Conservation (phyloP, 345 rosid genomes). For the Rubroshorea leprosula region DNA sequence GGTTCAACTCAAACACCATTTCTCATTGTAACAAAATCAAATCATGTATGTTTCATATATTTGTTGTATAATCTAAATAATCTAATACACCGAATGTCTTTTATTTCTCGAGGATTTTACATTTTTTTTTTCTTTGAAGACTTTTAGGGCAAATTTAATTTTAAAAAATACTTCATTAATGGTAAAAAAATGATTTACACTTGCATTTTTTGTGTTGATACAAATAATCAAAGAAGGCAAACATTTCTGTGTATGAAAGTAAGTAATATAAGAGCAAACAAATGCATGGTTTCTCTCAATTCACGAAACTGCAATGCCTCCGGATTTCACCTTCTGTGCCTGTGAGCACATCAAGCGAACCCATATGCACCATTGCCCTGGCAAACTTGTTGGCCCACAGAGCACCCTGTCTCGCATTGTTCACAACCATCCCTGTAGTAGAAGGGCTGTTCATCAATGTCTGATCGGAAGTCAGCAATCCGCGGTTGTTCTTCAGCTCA, state of each 20-base stretch:
- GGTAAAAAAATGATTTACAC: neutral
- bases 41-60: too few species aligned
- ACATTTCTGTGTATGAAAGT: neutral
- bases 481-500: constrained; percentile 21
- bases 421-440: constrained; percentile 11
- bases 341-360: constrained; percentile 30
- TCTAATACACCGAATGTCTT: too few species aligned
- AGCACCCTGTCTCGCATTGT: constrained; percentile 7
- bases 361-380: constrained; percentile 37
- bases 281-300: neutral
- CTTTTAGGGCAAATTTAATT: too few species aligned
- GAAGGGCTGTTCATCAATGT: constrained; percentile 22
- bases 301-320: constrained; percentile 28
- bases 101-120: too few species aligned
- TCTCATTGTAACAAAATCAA: neutral
- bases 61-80: neutral
- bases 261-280: neutral
- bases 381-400: constrained; percentile 29
- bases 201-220: neutral
- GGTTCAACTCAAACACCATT: too few species aligned
- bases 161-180: too few species aligned
- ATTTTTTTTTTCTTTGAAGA: too few species aligned
- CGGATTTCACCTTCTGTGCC: constrained; percentile 34
- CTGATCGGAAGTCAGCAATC: constrained; percentile 37
- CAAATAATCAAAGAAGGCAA: neutral